Base-by-base conservation (phyloP, 1,284 basidiomycete genomes). In the Tilletia indica region DNA sequence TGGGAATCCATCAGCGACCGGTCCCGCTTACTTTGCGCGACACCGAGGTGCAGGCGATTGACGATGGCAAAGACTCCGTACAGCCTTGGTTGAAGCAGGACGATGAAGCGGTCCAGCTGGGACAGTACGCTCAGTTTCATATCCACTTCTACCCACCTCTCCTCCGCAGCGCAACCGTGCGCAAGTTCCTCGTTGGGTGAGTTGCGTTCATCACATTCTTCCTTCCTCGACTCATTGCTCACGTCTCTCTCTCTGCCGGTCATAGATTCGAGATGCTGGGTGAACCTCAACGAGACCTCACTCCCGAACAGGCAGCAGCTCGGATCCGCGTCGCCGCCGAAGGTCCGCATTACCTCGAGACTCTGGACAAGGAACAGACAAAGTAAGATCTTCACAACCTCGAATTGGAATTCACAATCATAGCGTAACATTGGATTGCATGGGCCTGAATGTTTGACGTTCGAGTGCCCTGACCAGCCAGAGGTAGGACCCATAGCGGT, bases 131-230 rank as follows among this genome's bases (percentile, higher is more conserved):
- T 0, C 93, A 97, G 82, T 86, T 96, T 64, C 94, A 97, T 82
- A 84, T 97, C 64, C 93, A 95, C 84, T 96, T 96, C 79, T 89
- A 91, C 71, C 94, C 95, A 0, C 94, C 94, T 2, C 86, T 97
- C 42, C 85, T 97, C 69, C 86, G 94, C 56, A 93, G 90, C 76
- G 90, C 93, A 3, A 91, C 87, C 51, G 90, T 97, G 58, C 89
- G 90, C 79, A 97, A 97, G 85, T 97, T 97, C 86, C 85, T 96
- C 45, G 94, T 96, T 45, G 94, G 94, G 90, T 92, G 79, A 71
- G 90, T 87, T 16, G 9, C 14, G n/a, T 12, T 4, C 21, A 8
- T 36, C 42, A 36, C 49, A 5, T 2, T 19, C 21, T 39, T 47
- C 16, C 38, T 36, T n/a, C 31, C 47, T 19, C 14, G 9, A 8